Conservation (phyloP, 495 filamentous ascomycete species). For the Aspergillus homomorphus region DNA sequence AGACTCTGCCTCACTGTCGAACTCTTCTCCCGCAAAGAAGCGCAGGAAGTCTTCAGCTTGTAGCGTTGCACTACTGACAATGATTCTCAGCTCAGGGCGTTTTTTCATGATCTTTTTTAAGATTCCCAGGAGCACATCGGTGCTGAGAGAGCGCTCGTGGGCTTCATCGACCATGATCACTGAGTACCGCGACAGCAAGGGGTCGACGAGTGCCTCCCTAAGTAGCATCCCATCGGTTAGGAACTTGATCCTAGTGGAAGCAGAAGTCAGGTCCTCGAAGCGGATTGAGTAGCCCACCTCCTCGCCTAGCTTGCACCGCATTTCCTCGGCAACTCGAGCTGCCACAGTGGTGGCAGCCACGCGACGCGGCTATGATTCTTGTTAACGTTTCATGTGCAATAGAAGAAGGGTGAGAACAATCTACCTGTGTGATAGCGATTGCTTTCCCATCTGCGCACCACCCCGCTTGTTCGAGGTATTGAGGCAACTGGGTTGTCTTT, state of each 20-base stretch:
- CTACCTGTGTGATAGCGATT: constrained; percentile 89
- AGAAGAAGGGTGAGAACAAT: constrained; percentile 18
- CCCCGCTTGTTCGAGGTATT: constrained; percentile 82
- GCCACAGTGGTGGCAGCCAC: constrained; percentile 94
- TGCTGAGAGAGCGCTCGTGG: constrained; percentile 92
- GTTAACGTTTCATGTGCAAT: background rate
- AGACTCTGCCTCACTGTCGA: constrained; percentile 33
- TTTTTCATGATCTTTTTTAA: constrained; percentile 88
- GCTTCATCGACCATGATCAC: constrained; percentile 99
- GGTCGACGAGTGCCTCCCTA: constrained; percentile 90
- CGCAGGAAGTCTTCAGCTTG: constrained; percentile 84
- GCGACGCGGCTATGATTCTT: constrained; percentile 69
- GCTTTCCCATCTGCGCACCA: constrained; percentile 82
- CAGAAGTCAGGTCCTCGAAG: constrained; percentile 94
- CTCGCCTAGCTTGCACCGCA: constrained; percentile 85
- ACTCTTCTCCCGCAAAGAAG: constrained; percentile 67
- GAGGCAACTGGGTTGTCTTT: constrained; percentile 87
- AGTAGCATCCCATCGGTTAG: constrained; percentile 93
- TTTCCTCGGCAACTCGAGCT: constrained; percentile 85
- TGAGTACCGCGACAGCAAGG: constrained; percentile 86
- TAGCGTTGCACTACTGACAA: constrained; percentile 91
- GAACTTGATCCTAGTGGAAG: constrained; percentile 88
- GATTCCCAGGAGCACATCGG: constrained; percentile 89
- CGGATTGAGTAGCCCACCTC: constrained; percentile 96
- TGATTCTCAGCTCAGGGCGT: constrained; percentile 78